Evolutionary conservation across 2,329 filamentous ascomycete species (phyloP).

Genomic region (Truncatella angustata): DNA sequence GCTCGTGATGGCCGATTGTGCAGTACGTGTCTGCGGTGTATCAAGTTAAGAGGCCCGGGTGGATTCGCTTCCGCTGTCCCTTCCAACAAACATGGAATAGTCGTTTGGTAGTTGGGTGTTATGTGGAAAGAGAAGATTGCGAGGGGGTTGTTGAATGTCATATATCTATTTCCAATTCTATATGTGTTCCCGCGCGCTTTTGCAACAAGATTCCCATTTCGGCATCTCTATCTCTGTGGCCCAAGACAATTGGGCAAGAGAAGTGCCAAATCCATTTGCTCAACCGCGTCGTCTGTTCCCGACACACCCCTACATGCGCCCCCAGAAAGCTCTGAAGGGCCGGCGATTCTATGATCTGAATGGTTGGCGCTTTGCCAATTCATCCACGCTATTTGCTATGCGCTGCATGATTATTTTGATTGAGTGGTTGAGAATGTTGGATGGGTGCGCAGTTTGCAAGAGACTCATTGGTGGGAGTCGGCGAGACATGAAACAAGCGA

Average conservation of each 20-base stretch:
- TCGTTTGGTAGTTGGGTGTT: conserved; percentile 2
- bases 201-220: conserved; percentile 6
- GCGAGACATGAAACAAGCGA: conserved; percentile 10
- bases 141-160: background rate
- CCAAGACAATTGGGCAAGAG: conserved; percentile 12
- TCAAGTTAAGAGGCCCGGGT: conserved; percentile 5
- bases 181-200: background rate
- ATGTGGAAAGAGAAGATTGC: background rate
- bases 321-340: background rate
- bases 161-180: conserved; percentile 10
- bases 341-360: background rate
- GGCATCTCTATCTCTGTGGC: conserved; percentile 6
- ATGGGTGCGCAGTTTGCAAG: background rate
- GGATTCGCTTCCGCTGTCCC: conserved; percentile 4
- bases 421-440: conserved; percentile 1
- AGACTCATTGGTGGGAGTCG: conserved; percentile 10
- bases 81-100: conserved; percentile 1
- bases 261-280: conserved; percentile 6
- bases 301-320: conserved; percentile 13
- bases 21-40: conserved; percentile 3
- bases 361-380: background rate
- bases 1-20: conserved; percentile 2
- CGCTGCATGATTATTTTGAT: conserved; percentile 8
- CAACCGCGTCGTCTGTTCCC: background rate
- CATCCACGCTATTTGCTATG: background rate